Percentiles rank a stretch among this genome's conserved stretches.
phyloP scores from a whole-genome alignment of 768 basidiomycete species.

The Leccinellum rugosiceps region DNA sequence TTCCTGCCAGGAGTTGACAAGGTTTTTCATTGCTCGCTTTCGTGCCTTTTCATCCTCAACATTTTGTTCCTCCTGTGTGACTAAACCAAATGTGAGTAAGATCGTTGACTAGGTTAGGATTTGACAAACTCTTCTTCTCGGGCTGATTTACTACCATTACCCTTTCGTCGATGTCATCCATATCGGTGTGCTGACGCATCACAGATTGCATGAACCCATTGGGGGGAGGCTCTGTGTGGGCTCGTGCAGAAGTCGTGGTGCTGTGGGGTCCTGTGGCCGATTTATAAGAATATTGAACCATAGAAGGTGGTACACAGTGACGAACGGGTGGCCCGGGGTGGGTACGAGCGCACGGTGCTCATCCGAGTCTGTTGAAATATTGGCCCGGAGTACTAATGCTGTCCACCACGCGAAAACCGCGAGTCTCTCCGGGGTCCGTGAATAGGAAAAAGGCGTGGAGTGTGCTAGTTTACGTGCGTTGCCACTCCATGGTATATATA shows the following conservation, averaged over 20 bases:
- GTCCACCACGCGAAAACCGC: constrained; percentile 4
- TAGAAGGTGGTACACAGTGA: not conserved
- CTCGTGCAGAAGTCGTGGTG: constrained; percentile 10
- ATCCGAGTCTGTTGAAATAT: constrained; percentile 1
- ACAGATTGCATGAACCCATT: constrained; percentile 23
- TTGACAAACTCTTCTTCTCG: constrained; percentile 21
- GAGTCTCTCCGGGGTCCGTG: constrained; percentile 1
- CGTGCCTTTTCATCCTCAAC: constrained; percentile 43
- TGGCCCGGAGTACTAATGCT: not conserved
- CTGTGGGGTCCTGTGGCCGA: constrained; percentile 5
- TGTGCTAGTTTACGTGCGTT: not conserved
- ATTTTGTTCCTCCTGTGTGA: constrained; percentile 50
- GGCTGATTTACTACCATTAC: not conserved
- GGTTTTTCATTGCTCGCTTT: constrained; percentile 44
- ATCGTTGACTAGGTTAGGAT: not conserved
- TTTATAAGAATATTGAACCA: not conserved
- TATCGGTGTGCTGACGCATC: constrained; percentile 2
- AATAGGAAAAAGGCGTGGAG: not conserved
- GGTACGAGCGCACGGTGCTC: constrained; percentile 6
- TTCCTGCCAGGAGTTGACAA: constrained; percentile 60
- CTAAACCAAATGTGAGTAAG: constrained; percentile 18
- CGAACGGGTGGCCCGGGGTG: constrained; percentile 5
- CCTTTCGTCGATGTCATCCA: constrained; percentile 18
- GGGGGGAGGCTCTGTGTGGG: constrained; percentile 18
- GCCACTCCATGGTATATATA: constrained; percentile 1